Base-by-base conservation (phyloP, 2,329 filamentous ascomycete genomes). In the Cordyceps fumosorosea region DNA sequence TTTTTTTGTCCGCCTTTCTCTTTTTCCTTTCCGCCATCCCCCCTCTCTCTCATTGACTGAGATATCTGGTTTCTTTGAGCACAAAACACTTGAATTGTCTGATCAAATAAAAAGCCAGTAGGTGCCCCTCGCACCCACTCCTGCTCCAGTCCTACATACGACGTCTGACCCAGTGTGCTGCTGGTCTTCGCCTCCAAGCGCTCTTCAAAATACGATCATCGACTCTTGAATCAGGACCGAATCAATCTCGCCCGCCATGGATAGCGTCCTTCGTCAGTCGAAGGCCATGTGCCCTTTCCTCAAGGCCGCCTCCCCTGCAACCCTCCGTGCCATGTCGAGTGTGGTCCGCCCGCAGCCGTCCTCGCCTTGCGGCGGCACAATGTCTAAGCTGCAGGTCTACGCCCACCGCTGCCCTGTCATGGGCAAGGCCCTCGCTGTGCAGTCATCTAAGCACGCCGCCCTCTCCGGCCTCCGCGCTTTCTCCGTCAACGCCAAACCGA, bases 211-310 rank as follows among this genome's bases (percentile, higher is more conserved):
- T 12, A 12, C 34, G 34, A 37, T 24, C 44, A 29, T 16, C 56
- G 16, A 58, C n/a, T 26, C 20, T 16, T 29, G 6, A 8, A n/a
- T 34, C 18, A 10, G 5, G 5, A 51, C 48, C 32, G 22, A 51
- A 32, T 7, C 24, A 50, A 47, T 24, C 45, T 14, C 5, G n/a
- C 26, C 64, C 67, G 74, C 65, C 72, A 99, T 99, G 95, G 95
- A 99, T 83, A 85, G 90, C 71, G 87, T 97, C 70, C 87, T 98
- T 71, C 91, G 91, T 76, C 93, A 98, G 78, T 97, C 93, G 75
- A 92, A 93, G 83, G 87, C 90, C 74, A 89, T 99, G 88, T 99
- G 95, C 80, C 95, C 95, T 62, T 99, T 99, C 80, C 82, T 99
- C 77, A 93, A 93, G 82, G 91, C 93, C 79, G 93, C 95, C 42